Evolutionary conservation across 768 basidiomycete genomes (phyloP), one percentile per base, ranked within the genome.

Genomic region (Termitomyces heimii): DNA sequence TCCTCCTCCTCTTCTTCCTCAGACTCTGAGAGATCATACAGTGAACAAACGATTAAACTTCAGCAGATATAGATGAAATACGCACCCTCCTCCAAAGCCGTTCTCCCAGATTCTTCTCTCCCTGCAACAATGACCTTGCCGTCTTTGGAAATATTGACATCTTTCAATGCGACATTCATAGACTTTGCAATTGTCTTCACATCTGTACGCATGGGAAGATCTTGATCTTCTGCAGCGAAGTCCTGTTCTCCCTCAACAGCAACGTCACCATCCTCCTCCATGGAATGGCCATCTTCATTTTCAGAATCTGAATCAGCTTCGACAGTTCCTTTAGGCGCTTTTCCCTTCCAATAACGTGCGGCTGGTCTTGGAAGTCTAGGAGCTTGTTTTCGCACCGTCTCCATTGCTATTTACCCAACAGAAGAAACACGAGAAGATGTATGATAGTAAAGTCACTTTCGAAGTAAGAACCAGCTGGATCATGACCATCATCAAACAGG

Each of bases 321-420:
- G 1, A 73, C 74, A 34, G 73, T 78, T 46, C 89, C 89, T 69
- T 91, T 92, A 0, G 92, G 92, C 0, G 85, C 90, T 63, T 92
- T 92, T 55, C 94, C 94, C 63, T 89, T 89, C 85, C 92, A 91
- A 71, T 96, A 95, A 3, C 94, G 88, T 6, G 83, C 88, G 2
- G 83, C 92, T 5, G 94, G 91, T 52, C 79, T 76, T n/a, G 91
- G 80, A 7, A 85, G 79, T n/a, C 90, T 83, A 22, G 87, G 83
- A 8, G 90, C 89, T 58, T 83, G 82, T 63, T 92, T 92, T 58
- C 85, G 79, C 18, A 70, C 62, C 26, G 72, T 60, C n/a, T 69
- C 68, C 59, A 70, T 72, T 59, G 40, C 49, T 24, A n/a, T 54
- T 61, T 56, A 34, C 5, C 20, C 22, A 6, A 52, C 18, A 16